Conservation (phyloP, 768 basidiomycete genomes). For the Panaeolus cyanescens region DNA sequence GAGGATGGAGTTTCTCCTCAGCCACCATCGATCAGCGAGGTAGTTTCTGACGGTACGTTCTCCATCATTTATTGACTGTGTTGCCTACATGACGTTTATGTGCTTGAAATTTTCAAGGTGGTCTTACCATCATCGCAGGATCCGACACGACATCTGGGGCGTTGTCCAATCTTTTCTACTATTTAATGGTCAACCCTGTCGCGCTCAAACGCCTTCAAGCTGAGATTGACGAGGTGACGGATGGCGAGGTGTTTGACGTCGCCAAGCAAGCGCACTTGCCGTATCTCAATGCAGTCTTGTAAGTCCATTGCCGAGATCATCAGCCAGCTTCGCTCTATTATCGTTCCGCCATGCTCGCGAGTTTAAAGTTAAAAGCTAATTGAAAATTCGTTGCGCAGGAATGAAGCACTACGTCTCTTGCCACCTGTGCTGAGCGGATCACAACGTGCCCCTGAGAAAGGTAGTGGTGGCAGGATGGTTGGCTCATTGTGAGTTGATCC, state of each 20-base stretch:
- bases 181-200: conserved; percentile 24
- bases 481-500: conserved; percentile 21
- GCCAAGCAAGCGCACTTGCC: conserved; percentile 15
- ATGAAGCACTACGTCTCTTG: conserved; percentile 37
- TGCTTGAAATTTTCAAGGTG: background rate
- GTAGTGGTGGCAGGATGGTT: conserved; percentile 28
- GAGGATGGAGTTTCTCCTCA: conserved; percentile 36
- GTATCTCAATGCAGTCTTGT: conserved; percentile 38
- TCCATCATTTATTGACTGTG: background rate
- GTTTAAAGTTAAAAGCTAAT: background rate
- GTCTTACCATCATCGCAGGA: conserved; percentile 32
- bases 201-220: conserved; percentile 23
- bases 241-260: conserved; percentile 13
- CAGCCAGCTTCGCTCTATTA: background rate
- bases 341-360: background rate
- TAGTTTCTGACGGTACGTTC: conserved; percentile 37
- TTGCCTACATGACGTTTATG: background rate
- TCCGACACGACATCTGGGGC: conserved; percentile 32
- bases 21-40: conserved; percentile 32
- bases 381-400: conserved; percentile 19
- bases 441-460: conserved; percentile 31
- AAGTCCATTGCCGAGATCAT: conserved; percentile 11
- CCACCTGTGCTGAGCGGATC: conserved; percentile 37
- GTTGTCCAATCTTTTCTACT: conserved; percentile 27
- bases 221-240: conserved; percentile 25